These are phyloP conservation scores for Pyrus communis DNA, from an alignment of 306 rosid genomes.

Conservation along the genomic window DNA sequence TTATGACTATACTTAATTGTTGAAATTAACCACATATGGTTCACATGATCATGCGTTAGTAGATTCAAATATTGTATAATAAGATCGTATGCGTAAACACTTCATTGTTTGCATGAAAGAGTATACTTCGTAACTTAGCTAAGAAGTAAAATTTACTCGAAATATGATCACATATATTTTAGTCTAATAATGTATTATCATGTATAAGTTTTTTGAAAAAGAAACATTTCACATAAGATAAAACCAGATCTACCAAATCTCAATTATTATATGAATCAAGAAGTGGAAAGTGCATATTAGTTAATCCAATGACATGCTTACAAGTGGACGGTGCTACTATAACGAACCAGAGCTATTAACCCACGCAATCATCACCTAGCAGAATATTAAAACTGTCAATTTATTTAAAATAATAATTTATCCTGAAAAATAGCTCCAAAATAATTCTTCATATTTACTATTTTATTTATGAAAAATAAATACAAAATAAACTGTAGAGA, in stretches of 20 bases:
- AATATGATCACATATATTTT: too few relatives aligned
- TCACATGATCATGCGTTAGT: too few relatives aligned
- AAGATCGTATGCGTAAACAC: too few relatives aligned
- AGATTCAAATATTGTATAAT: too few relatives aligned
- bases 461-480: background rate
- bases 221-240: too few relatives aligned
- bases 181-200: too few relatives aligned
- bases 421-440: background rate
- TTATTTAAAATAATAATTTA: background rate
- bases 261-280: background rate
- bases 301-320: background rate
- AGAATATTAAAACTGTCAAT: background rate
- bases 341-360: background rate
- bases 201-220: too few relatives aligned
- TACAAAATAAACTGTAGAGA: background rate
- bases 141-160: too few relatives aligned
- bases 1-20: too few relatives aligned
- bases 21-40: too few relatives aligned
- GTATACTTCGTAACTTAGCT: fast-evolving
- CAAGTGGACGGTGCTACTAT: background rate
- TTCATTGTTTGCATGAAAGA: too few relatives aligned
- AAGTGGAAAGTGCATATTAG: background rate
- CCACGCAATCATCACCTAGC: background rate
- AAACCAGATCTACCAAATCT: background rate
- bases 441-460: background rate